Evolutionary conservation across 1,139 yeast genomes (phyloP).

Genomic region (Kurtzmaniella quercitrusa): DNA sequence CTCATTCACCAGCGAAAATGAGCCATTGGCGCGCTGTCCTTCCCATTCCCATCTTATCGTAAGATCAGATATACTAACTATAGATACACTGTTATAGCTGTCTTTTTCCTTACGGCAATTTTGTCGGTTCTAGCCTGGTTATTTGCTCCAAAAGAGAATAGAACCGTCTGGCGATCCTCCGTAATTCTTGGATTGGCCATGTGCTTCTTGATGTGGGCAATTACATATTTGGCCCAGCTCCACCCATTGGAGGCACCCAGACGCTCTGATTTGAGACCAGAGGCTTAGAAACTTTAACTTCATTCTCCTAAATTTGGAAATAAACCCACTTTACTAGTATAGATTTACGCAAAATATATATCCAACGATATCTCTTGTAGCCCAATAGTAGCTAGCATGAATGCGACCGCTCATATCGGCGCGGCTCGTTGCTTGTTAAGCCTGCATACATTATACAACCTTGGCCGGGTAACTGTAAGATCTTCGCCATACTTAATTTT

Average conservation of each 20-base stretch:
- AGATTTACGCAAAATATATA: background rate
- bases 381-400: background rate
- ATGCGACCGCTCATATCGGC: background rate
- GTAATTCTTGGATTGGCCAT: slow-evolving; percentile 75
- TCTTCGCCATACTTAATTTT: background rate
- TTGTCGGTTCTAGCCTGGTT: slow-evolving; percentile 62
- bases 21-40: too few relatives aligned
- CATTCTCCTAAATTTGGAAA: background rate
- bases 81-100: slow-evolving; percentile 73
- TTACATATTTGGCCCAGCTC: slow-evolving; percentile 73
- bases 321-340: background rate
- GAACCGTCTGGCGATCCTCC: slow-evolving; percentile 86
- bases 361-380: background rate
- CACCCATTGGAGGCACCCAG: slow-evolving; percentile 83
- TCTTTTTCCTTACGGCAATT: slow-evolving; percentile 56
- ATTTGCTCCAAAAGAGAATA: slow-evolving; percentile 57
- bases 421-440: background rate
- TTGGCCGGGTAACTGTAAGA: slow-evolving; percentile 1
- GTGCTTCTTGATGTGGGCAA: slow-evolving; percentile 96
- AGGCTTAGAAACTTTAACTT: slow-evolving; percentile 15
- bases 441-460: too few relatives aligned
- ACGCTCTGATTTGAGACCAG: slow-evolving; percentile 79
- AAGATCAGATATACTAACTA: slow-evolving; percentile 12
- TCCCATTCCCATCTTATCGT: background rate
- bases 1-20: too few relatives aligned